Conservation (phyloP, 129 eudicot species). For the Deinandra increscens region DNA sequence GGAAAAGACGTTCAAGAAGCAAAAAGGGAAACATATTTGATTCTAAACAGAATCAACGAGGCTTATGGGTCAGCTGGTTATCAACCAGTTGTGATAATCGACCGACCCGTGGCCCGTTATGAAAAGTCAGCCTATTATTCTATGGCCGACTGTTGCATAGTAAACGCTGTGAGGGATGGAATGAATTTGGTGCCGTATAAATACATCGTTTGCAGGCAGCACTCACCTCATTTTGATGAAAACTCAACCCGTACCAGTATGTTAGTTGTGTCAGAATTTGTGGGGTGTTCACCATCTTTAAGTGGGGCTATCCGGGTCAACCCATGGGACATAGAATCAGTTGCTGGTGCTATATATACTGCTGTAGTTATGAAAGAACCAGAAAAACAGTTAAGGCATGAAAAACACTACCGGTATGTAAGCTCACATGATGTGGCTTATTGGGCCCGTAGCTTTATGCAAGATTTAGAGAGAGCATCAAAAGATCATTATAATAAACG, state of each 20-base stretch:
- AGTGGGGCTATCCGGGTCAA: conserved; percentile 91
- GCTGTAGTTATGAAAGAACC: conserved; percentile 60
- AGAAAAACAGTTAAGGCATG: conserved; percentile 63
- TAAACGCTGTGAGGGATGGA: conserved; percentile 87
- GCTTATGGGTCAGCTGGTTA: conserved; percentile 54
- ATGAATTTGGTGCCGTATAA: conserved; percentile 90
- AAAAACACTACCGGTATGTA: conserved; percentile 68
- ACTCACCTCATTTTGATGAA: conserved; percentile 47
- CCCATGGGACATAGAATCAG: conserved; percentile 87
- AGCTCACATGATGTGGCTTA: conserved; percentile 74
- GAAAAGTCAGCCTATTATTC: conserved; percentile 90
- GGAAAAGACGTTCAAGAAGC: conserved; percentile 92
- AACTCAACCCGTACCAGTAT: conserved; percentile 64
- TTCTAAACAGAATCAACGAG: conserved; percentile 62
- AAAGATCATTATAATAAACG: conserved; percentile 62
- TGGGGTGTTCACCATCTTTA: conserved; percentile 90
- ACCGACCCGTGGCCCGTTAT: conserved; percentile 63
- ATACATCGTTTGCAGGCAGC: conserved; percentile 75
- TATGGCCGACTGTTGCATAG: conserved; percentile 79
- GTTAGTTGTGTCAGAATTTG: conserved; percentile 83
- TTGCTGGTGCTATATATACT: conserved; percentile 62
- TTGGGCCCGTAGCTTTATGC: conserved; percentile 84
- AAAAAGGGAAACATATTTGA: conserved; percentile 60
- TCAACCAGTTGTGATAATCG: conserved; percentile 65
- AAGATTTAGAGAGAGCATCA: conserved; percentile 69